Conservation (phyloP, 768 basidiomycete genomes). For the Panellus pusillus region DNA sequence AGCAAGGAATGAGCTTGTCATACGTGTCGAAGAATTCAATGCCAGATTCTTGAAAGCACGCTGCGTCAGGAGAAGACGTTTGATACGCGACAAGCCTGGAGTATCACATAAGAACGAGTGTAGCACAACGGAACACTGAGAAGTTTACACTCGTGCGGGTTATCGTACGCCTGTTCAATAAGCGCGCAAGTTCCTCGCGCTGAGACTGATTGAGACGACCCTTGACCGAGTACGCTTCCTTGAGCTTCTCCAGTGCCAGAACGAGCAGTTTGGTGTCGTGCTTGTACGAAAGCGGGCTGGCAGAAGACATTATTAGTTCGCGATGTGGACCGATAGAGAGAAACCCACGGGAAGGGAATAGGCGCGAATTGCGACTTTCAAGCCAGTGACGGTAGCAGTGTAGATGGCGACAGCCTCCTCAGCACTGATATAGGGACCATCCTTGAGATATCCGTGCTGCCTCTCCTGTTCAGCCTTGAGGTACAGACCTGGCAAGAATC, state of each 20-base stretch:
- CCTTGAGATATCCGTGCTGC: conserved; percentile 98
- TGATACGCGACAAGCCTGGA: conserved; percentile 89
- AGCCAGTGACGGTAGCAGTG: conserved; percentile 99
- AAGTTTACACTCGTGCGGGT: conserved; percentile 90
- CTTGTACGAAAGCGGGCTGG: conserved; percentile 92
- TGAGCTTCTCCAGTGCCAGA: conserved; percentile 94
- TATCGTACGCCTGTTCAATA: conserved; percentile 99
- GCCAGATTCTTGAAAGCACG: conserved; percentile 96
- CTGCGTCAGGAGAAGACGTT: conserved; percentile 93
- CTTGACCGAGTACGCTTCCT: conserved; percentile 98
- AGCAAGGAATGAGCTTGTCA: conserved; percentile 97
- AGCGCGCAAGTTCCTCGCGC: conserved; percentile 92
- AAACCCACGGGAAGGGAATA: conserved; percentile 90
- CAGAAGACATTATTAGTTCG: neutral
- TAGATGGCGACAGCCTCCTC: conserved; percentile 99
- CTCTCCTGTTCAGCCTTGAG: conserved; percentile 99
- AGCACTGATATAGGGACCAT: conserved; percentile 98
- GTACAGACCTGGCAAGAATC: conserved; percentile 64
- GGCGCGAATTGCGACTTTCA: conserved; percentile 97
- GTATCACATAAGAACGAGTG: conserved; percentile 1
- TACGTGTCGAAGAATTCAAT: conserved; percentile 98
- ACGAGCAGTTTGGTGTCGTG: conserved; percentile 98
- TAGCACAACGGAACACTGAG: neutral
- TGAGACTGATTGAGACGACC: conserved; percentile 97
- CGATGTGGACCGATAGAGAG: neutral